Evolutionary conservation across 2,329 filamentous ascomycete genomes (phyloP), one percentile per base, ranked within the genome.

Genomic region (Beauveria australis): DNA sequence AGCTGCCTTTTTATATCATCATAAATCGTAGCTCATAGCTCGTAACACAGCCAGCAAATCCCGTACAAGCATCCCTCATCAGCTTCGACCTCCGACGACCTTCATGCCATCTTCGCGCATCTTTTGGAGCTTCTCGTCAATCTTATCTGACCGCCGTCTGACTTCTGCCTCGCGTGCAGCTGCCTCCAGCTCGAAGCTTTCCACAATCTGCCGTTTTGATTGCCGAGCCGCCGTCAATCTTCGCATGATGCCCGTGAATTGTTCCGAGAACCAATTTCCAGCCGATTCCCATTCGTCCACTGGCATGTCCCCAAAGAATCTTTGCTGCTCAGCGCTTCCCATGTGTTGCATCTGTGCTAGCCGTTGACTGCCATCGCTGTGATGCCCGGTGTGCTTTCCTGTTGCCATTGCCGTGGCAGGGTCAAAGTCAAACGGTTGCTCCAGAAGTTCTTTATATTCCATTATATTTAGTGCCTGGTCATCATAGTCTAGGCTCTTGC

Each of bases 201-300:
- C 73, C 33, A 84, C 75, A 62, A 79, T 71, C 46, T 72, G 69
- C 53, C 83, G 76, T 71, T 83, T 84, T 16, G 71, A 71, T 61
- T 75, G 75, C 10, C 83, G 76, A 22, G 79, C 75, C 55, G 78
- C 73, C 62, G 76, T 77, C 63, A 85, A 69, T 57, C 72, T 74
- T 62, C 75, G 71, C 68, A 84, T 76, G 47, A 85, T 71, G 3
- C 73, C 73, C 8, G 76, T 71, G 63, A 86, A 85, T 63, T 78
- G 79, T 48, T 78, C 76, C 24, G 83, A 72, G 60, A 86, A 83
- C 83, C 83, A 86, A 64, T 85, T 81, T 5, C 83, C 83, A 1
- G 81, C 78, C 16, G 77, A 74, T 65, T 86, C 82, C 83, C 83
- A 86, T 58, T 85, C 83, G 18, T 76, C 72, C 16, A 84, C 73